These are phyloP conservation scores for Chlorella ohadii DNA, from an alignment of 139 green algal genomes.

Conservation along the genomic window DNA sequence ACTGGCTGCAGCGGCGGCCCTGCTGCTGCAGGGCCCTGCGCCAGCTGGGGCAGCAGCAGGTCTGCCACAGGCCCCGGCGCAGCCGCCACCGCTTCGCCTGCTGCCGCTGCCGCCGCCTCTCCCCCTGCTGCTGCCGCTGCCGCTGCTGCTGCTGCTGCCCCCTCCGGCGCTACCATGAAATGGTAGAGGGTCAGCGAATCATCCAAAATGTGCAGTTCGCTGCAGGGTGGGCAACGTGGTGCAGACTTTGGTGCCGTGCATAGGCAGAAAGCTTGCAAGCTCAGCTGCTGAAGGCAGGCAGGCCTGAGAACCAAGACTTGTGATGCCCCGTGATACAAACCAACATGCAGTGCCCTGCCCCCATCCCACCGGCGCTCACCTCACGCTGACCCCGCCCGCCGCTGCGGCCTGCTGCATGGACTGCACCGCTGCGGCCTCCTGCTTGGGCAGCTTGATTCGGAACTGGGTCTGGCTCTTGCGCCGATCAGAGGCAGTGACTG, in stretches of 20 bases:
- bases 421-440: neutral
- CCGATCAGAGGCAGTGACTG: too few relatives aligned
- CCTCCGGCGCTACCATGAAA: neutral
- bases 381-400: neutral
- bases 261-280: neutral
- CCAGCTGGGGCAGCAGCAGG: too few relatives aligned
- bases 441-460: neutral
- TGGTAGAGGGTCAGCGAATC: neutral
- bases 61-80: neutral
- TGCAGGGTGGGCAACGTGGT: neutral
- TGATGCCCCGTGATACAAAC: too few relatives aligned
- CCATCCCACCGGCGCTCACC: neutral
- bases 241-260: too few relatives aligned
- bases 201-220: neutral
- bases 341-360: too few relatives aligned
- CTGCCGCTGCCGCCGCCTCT: neutral
- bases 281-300: neutral
- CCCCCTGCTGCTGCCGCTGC: neutral
- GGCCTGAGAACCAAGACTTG: neutral
- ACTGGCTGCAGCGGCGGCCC: too few relatives aligned
- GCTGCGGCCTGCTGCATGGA: neutral
- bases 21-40: too few relatives aligned
- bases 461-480: neutral
- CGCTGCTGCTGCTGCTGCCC: too few relatives aligned
- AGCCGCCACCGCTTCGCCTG: neutral